Conservation (phyloP, 202 grass and related monocot genomes). For the Tripidium arundinaceum region DNA sequence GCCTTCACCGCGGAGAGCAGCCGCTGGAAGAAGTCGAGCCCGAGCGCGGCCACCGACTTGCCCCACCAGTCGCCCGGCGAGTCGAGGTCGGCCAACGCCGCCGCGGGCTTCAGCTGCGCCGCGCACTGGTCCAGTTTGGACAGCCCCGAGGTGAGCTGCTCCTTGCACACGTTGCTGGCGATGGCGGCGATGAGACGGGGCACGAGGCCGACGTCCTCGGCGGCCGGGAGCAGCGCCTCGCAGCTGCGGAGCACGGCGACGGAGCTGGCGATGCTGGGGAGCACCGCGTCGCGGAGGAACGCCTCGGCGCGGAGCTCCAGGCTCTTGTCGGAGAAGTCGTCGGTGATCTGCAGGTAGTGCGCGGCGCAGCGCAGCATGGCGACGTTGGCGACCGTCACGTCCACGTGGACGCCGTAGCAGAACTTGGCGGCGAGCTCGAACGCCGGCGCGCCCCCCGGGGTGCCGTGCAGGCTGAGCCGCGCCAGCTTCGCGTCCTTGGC, state of each 20-base stretch:
- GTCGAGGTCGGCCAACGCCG: constrained; percentile 22
- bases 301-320: constrained; percentile 65
- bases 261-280: constrained; percentile 53
- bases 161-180: constrained; percentile 80
- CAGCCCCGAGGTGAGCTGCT: constrained; percentile 66
- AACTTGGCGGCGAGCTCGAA: constrained; percentile 96
- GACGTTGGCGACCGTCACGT: constrained; percentile 63
- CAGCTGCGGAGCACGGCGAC: constrained; percentile 81
- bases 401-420: constrained; percentile 84
- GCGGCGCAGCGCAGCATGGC: constrained; percentile 71
- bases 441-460: constrained; percentile 56
- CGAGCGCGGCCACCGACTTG: constrained; percentile 55
- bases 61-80: constrained; percentile 84
- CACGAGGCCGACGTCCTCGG: constrained; percentile 69
- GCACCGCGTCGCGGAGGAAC: constrained; percentile 65
- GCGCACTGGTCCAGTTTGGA: constrained; percentile 61
- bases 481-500: constrained; percentile 72
- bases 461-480: constrained; percentile 65
- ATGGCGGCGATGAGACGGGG: constrained; percentile 51
- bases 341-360: constrained; percentile 92
- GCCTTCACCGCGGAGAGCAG: constrained; percentile 72
- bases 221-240: constrained; percentile 63
- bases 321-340: constrained; percentile 81
- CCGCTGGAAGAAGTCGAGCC: constrained; percentile 77
- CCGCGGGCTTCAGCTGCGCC: constrained; percentile 24